Base-by-base conservation (phyloP, 2,329 filamentous ascomycete genomes). In the Hymenoscyphus linearis region DNA sequence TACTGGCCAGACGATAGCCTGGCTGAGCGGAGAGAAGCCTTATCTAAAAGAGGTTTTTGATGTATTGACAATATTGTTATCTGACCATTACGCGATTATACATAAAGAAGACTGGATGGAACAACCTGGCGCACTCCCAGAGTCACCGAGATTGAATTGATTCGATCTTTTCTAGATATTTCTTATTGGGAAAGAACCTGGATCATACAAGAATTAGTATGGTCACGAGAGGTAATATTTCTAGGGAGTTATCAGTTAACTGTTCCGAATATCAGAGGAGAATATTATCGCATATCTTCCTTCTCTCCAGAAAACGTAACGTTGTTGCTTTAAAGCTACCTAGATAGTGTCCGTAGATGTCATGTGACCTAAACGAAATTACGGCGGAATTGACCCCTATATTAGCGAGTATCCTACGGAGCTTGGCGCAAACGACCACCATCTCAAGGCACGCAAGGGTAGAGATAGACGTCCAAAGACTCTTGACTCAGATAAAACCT, bases 151-250 rank as follows among this genome's bases (percentile, higher is more conserved):
- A 1, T 53, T 25, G 25, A 53, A 16, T 27, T n/a, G 12, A 34
- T 7, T 4, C 16, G 7, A n/a, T n/a, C n/a, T n/a, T 53, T 34
- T 31, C 4, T 53, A 13, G 2, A 7, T 1, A 27, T 27, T 6
- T 25, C 25, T 6, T 55, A 55, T 18, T 55, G 53, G 53, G 3
- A 55, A 36, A 16, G 53, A 22, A 55, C 53, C 13, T 57, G 55
- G 55, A 35, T 57, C 16, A 34, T 47, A 18, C 36, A 47, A 47
- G 55, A 57, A 34, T 31, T 57, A 16, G 4, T 26, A 14, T 31
- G 50, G 18, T 31, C 36, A 13, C 16, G 14, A 27, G 16, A 57
- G 13, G 25, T 50, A 18, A 6, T 35, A 22, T 47, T 50, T 35
- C 4, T 14, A 16, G 50, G 36, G 36, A 37, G 37, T 14, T 26